A percentile compares a stretch with the other conserved stretches of the same genome.
These are phyloP conservation scores for Diaporthe helianthi DNA, from an alignment of 2,329 filamentous ascomycete species.

Conservation along the genomic window DNA sequence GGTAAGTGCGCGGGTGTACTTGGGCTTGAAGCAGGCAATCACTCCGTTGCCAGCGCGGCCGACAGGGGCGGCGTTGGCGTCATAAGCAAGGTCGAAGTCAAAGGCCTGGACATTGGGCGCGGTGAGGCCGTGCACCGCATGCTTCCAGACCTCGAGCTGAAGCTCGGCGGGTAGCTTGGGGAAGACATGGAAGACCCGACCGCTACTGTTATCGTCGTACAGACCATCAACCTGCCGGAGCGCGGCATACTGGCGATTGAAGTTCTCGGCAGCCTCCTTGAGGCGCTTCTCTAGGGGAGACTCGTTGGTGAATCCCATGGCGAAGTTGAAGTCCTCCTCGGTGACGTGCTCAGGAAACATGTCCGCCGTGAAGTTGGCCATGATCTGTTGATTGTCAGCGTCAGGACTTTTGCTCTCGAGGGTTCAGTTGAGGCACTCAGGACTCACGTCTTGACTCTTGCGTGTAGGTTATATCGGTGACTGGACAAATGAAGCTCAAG, in stretches of 20 bases:
- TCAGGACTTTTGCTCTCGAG: background rate
- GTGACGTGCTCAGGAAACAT: background rate
- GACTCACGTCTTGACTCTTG: background rate
- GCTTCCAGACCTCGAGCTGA: background rate
- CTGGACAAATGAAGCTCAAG: background rate
- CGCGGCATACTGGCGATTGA: background rate
- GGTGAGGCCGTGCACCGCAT: background rate
- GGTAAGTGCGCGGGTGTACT: background rate
- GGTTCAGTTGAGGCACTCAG: no score
- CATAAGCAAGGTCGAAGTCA: conserved; percentile 1
- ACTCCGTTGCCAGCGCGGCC: background rate
- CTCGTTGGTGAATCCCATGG: background rate
- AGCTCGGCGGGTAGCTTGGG: background rate
- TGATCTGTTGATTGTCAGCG: background rate
- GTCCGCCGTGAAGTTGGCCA: background rate
- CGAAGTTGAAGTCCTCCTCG: background rate
- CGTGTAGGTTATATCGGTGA: no score
- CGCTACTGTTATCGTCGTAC: background rate
- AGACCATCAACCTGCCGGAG: background rate
- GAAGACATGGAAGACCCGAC: background rate
- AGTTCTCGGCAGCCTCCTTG: background rate
- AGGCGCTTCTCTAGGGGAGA: background rate
- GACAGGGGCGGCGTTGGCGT: background rate
- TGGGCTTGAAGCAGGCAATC: conserved; percentile 4
- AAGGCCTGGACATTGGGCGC: background rate